Conservation (phyloP, 352 stramenopile genomes). For the Phytophthora hybrid region DNA sequence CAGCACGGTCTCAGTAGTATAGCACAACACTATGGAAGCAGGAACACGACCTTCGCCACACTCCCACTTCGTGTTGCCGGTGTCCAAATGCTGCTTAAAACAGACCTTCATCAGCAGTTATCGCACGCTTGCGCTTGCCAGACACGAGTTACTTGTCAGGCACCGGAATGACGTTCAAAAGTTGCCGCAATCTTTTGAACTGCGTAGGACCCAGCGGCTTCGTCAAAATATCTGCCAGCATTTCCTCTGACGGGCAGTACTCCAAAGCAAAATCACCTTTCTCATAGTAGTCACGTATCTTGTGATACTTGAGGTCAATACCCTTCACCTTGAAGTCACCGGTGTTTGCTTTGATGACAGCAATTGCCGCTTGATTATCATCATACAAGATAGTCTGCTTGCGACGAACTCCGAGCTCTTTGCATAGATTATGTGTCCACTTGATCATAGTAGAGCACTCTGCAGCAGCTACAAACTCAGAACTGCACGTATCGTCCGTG, state of each 20-base stretch:
- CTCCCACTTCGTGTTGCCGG: too few species aligned
- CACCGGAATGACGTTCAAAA: neutral
- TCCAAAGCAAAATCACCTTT: slow-evolving; percentile 6
- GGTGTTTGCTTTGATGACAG: neutral
- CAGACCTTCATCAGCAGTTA: neutral
- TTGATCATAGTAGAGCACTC: neutral
- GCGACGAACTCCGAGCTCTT: neutral
- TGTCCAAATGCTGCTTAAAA: too few species aligned
- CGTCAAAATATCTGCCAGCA: slow-evolving; percentile 15
- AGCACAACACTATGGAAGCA: too few species aligned
- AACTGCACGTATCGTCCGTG: neutral
- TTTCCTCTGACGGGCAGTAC: slow-evolving; percentile 8
- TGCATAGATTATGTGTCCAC: neutral
- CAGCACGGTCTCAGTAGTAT: too few species aligned
- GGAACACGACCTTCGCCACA: too few species aligned
- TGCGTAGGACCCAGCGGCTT: slow-evolving; percentile 29
- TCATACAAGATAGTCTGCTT: neutral
- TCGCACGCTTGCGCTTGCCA: neutral
- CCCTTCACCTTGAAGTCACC: neutral
- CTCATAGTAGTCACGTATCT: neutral
- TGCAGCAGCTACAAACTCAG: neutral
- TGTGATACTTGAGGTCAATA: slow-evolving; percentile 8
- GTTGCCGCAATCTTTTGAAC: neutral
- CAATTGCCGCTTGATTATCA: neutral
- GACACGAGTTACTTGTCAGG: neutral